Evolutionary conservation across 495 filamentous ascomycete species (phyloP).

Genomic region (Penicillium diatomitis): DNA sequence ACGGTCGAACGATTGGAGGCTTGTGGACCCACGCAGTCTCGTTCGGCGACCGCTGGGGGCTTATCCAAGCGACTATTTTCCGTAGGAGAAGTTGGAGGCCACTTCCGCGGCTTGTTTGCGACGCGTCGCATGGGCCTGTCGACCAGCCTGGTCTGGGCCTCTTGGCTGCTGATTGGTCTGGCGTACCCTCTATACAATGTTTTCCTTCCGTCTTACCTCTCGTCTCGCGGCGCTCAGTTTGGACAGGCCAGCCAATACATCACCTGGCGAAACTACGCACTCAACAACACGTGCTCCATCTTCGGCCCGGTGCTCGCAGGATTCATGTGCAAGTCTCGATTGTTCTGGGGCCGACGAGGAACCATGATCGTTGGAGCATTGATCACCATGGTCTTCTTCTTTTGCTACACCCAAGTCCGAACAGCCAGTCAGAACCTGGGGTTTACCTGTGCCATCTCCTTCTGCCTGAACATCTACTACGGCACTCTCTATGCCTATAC

Average conservation of each 20-base stretch:
- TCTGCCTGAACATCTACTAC: constrained; percentile 64
- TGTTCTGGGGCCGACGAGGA: constrained; percentile 49
- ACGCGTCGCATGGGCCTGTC: constrained; percentile 52
- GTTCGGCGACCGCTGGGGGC: constrained; percentile 14
- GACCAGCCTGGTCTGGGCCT: constrained; percentile 57
- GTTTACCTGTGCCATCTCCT: constrained; percentile 57
- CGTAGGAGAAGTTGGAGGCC: constrained; percentile 40
- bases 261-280: constrained; percentile 63
- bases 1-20: constrained; percentile 47
- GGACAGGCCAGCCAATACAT: constrained; percentile 40
- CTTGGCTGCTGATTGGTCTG: constrained; percentile 61
- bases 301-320: constrained; percentile 57
- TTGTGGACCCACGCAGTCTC: constrained; percentile 7
- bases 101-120: constrained; percentile 54
- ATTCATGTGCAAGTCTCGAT: constrained; percentile 47
- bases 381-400: constrained; percentile 58
- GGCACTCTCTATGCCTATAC: constrained; percentile 60
- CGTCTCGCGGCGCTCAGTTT: constrained; percentile 35
- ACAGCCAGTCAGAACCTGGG: constrained; percentile 51
- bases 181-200: constrained; percentile 64
- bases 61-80: constrained; percentile 25
- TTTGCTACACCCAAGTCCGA: constrained; percentile 56
- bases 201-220: constrained; percentile 49
- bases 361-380: constrained; percentile 60
- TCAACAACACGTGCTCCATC: constrained; percentile 55